Evolutionary conservation across 768 basidiomycete species (phyloP).

Genomic region (Phylloporus sp.): DNA sequence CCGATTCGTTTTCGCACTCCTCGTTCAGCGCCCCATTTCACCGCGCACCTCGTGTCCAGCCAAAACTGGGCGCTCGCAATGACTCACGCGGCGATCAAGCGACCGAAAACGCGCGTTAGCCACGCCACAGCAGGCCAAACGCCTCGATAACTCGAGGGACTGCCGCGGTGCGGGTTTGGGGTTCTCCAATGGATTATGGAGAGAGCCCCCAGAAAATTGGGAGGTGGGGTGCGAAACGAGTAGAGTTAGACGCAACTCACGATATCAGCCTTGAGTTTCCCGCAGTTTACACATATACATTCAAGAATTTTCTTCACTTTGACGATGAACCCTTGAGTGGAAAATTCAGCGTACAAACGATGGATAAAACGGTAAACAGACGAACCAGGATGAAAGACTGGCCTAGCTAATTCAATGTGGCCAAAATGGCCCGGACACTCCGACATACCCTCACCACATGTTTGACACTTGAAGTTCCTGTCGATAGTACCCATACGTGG

Average conservation of each 20-base stretch:
- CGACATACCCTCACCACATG: slow-evolving; percentile 99
- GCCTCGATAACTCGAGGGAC: slow-evolving; percentile 74
- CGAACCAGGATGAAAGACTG: slow-evolving; percentile 95
- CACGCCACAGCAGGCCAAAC: slow-evolving; percentile 77
- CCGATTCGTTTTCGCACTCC: slow-evolving; percentile 67
- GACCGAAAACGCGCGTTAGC: slow-evolving; percentile 85
- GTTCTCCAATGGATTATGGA: slow-evolving; percentile 84
- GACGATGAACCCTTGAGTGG: slow-evolving; percentile 78
- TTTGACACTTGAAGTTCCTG: slow-evolving; percentile 98
- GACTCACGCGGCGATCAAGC: slow-evolving; percentile 86
- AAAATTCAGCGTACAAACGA: background rate
- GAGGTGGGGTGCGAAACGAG: slow-evolving; percentile 91
- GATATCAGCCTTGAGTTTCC: slow-evolving; percentile 94
- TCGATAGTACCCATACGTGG: slow-evolving; percentile 98
- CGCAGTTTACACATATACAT: slow-evolving; percentile 98
- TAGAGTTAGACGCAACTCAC: slow-evolving; percentile 84
- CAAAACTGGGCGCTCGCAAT: slow-evolving; percentile 64
- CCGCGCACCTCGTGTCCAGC: slow-evolving; percentile 88
- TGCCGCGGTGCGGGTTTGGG: slow-evolving; percentile 86
- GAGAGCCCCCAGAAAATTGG: slow-evolving; percentile 99
- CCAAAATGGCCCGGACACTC: slow-evolving; percentile 99
- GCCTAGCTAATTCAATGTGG: slow-evolving; percentile 93
- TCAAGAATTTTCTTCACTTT: slow-evolving; percentile 99
- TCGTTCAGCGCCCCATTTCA: slow-evolving; percentile 99
- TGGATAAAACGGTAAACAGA: slow-evolving; percentile 14